Evolutionary conservation across 2,329 filamentous ascomycete genomes (phyloP), one percentile per base, ranked within the genome.

Genomic region (Sporothrix mexicana): DNA sequence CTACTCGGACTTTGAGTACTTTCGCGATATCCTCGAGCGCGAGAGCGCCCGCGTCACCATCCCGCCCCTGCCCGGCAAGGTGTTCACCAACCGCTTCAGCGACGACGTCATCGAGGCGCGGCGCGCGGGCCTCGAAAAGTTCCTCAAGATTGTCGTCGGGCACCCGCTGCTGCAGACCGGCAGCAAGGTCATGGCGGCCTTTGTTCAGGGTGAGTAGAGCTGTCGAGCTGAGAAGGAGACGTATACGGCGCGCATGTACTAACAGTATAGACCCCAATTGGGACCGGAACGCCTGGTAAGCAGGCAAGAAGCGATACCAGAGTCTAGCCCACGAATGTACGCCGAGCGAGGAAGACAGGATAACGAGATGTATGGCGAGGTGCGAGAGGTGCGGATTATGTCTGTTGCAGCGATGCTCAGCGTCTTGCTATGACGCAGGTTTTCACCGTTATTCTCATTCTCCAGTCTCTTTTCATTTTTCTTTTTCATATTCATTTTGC

Each of bases 1-100:
- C 70, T 99, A 99, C 86, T 96, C 92, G 73, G 96, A 99, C 83
- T 99, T 99, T 82, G 96, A 99, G 85, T 95, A 97, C 84, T 99
- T 99, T 83, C 93, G 96, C 80, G 96, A 99, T 83, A 97, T 98
- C 76, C 89, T 99, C 74, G 96, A 99, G 88, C 91, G 96, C 77
- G 96, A 99, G 84, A 93, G 90, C 78, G 95, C 95, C 73, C 90
- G 95, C 76, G 96, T 99, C 73, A 97, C 94, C 25, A 99, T 99
- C 79, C 96, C 96, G 0, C 95, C 96, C 5, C 85, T 99, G 76
- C 96, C 96, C 0, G 96, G 96, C 69, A 99, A 98, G 84, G 96
- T 99, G 72, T 98, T 98, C 78, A 97, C 95, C 69, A 98, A 98
- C 83, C 90, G 96, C 64, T 99, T 99, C 85, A 97, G 93, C 79